A percentile compares a stretch with the other conserved stretches of the same genome.
Evolutionary conservation across 257 asterid species (phyloP).

Genomic region (Nicotiana tomentosiformis): DNA sequence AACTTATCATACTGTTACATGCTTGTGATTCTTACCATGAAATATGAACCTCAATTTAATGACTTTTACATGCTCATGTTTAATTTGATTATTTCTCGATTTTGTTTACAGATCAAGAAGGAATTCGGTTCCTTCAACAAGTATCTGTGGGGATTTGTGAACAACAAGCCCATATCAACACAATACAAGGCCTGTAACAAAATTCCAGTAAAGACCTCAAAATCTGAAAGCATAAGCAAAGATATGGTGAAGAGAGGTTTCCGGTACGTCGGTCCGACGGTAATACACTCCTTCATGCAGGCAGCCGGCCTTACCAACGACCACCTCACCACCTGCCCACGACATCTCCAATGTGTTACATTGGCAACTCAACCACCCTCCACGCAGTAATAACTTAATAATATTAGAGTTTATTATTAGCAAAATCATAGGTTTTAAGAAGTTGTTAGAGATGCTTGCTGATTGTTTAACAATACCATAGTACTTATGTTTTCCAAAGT

Average conservation of each 20-base stretch:
- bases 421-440: not conserved
- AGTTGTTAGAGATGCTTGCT: not conserved
- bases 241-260: conserved; percentile 78
- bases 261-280: conserved; percentile 73
- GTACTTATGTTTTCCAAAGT: too few species aligned
- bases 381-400: conserved; percentile 2
- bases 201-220: conserved; percentile 82
- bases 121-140: conserved; percentile 50
- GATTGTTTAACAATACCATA: conserved; percentile 10
- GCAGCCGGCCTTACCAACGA: conserved; percentile 85
- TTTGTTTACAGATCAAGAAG: conserved; percentile 37
- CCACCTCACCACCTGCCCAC: conserved; percentile 64
- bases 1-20: too few species aligned
- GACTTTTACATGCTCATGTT: too few species aligned
- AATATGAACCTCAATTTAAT: too few species aligned
- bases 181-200: conserved; percentile 54
- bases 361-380: conserved; percentile 18
- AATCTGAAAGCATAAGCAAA: conserved; percentile 79
- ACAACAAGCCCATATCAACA: conserved; percentile 50
- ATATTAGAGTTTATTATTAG: not conserved
- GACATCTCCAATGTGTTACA: conserved; percentile 36
- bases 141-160: conserved; percentile 75
- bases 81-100: not conserved
- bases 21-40: not conserved
- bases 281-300: conserved; percentile 80